Evolutionary conservation across 768 basidiomycete species (phyloP).

Genomic region (Boletellus sp.): DNA sequence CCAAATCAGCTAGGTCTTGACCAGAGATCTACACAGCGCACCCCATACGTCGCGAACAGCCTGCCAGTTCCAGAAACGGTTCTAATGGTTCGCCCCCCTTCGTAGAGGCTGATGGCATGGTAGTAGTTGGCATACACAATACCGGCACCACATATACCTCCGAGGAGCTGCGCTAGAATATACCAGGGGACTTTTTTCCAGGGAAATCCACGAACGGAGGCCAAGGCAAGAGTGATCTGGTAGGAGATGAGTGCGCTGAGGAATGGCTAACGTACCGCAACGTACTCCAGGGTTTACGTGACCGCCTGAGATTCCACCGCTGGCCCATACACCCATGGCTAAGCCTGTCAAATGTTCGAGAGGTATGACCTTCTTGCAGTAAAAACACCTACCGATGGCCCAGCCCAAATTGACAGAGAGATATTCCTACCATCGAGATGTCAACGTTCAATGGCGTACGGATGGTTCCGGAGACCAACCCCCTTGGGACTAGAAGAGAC

Average conservation of each 20-base stretch:
- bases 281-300: conserved; percentile 71
- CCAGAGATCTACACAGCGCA: conserved; percentile 25
- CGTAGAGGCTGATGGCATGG: conserved; percentile 64
- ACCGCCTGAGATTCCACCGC: conserved; percentile 65
- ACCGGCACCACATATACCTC: conserved; percentile 56
- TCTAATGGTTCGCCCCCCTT: conserved; percentile 53
- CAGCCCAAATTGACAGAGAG: conserved; percentile 30
- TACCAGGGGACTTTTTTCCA: conserved; percentile 77
- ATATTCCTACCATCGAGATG: conserved; percentile 11
- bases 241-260: neutral
- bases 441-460: neutral
- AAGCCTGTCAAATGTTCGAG: conserved; percentile 34
- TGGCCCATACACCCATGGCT: conserved; percentile 66
- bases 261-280: neutral
- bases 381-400: conserved; percentile 26
- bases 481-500: conserved; percentile 52
- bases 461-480: conserved; percentile 36
- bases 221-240: conserved; percentile 67
- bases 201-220: conserved; percentile 68
- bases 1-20: conserved; percentile 9
- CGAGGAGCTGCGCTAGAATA: conserved; percentile 60
- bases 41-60: conserved; percentile 61
- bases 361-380: neutral
- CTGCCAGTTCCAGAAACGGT: conserved; percentile 54
- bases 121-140: conserved; percentile 62